A percentile compares a stretch with the other conserved stretches of the same genome.
Evolutionary conservation across 78 protist genomes (phyloP).

Genomic region (Dictyostelium purpureum): DNA sequence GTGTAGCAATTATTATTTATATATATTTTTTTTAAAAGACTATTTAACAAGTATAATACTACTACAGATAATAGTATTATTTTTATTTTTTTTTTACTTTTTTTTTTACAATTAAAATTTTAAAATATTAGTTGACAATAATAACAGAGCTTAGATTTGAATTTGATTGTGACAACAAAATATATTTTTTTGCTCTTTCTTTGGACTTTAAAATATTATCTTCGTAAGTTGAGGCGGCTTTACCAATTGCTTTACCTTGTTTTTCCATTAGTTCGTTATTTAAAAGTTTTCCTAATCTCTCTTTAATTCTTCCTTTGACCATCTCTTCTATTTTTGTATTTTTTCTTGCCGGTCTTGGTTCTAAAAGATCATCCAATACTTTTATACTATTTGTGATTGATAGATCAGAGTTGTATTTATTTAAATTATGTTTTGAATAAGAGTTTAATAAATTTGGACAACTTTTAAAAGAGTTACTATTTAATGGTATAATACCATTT

Average conservation of each 20-base stretch:
- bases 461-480: neutral
- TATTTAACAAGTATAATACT: neutral
- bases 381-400: neutral
- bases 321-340: slow-evolving; percentile 22
- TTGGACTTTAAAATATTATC: neutral
- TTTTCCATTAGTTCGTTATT: slow-evolving; percentile 48
- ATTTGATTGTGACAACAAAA: neutral
- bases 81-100: neutral
- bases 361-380: slow-evolving; percentile 9
- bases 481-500: slow-evolving; percentile 3
- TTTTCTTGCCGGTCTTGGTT: slow-evolving; percentile 15
- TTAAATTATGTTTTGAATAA: neutral
- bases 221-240: slow-evolving; percentile 49
- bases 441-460: slow-evolving; percentile 1
- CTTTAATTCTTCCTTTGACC: slow-evolving; percentile 42
- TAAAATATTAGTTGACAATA: neutral
- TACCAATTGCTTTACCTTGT: slow-evolving; percentile 51
- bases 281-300: slow-evolving; percentile 35
- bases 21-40: neutral
- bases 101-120: neutral
- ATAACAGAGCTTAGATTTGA: neutral
- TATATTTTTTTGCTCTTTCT: slow-evolving; percentile 21
- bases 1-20: neutral
- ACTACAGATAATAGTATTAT: neutral
- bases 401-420: neutral